Conservation (phyloP, 345 rosid species). For the Alliaria petiolata region DNA sequence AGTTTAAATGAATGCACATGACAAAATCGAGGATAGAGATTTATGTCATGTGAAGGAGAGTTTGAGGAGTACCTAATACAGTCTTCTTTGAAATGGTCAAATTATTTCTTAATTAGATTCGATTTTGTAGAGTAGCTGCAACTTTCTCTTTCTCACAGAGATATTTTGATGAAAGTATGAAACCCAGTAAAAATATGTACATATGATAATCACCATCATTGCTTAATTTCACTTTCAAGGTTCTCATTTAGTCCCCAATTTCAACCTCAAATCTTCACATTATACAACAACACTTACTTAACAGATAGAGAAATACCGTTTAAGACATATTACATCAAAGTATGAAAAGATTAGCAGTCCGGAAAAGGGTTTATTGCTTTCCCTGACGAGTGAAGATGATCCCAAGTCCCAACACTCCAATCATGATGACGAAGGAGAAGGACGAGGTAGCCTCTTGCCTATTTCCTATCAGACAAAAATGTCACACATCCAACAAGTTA, state of each 20-base stretch:
- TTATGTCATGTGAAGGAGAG: too few relatives aligned
- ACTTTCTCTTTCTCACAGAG: neutral
- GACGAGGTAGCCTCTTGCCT: slow-evolving; percentile 83
- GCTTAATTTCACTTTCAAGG: neutral
- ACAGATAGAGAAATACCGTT: neutral
- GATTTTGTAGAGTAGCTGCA: neutral
- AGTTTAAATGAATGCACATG: neutral
- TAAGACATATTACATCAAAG: slow-evolving; percentile 8
- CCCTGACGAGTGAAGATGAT: slow-evolving; percentile 20
- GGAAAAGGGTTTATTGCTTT: neutral
- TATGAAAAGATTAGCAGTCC: neutral
- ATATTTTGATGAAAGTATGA: neutral
- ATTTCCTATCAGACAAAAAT: slow-evolving; percentile 62
- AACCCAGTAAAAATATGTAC: neutral
- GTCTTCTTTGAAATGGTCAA: neutral
- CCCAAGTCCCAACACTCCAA: slow-evolving; percentile 31
- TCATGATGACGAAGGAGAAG: slow-evolving; percentile 51
- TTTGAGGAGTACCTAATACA: too few relatives aligned
- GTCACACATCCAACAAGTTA: slow-evolving; percentile 14
- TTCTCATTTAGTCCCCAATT: neutral
- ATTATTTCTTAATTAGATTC: neutral
- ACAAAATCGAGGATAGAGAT: neutral
- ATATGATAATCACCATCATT: neutral
- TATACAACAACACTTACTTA: slow-evolving; percentile 24
- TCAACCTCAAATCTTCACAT: slow-evolving; percentile 17